These are phyloP conservation scores for Mortierella alpina DNA, from an alignment of 192 early-diverging fungal species.

Conservation along the genomic window DNA sequence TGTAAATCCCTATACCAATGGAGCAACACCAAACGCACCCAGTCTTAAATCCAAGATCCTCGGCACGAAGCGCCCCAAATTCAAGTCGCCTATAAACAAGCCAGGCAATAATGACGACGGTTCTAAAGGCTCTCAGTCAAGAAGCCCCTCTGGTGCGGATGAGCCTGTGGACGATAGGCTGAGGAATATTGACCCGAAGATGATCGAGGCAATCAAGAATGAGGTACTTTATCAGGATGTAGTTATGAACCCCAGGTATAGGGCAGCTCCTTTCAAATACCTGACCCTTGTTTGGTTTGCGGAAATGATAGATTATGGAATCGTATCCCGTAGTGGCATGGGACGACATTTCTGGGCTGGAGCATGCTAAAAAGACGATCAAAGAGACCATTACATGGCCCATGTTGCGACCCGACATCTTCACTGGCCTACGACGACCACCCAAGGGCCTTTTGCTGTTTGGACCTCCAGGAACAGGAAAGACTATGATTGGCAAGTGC, in stretches of 20 bases:
- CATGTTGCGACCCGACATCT: constrained; percentile 79
- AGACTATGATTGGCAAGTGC: constrained; percentile 92
- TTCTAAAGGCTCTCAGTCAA: not conserved
- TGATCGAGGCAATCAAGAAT: constrained; percentile 91
- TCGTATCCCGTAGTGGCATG: constrained; percentile 69
- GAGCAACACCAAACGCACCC: not conserved
- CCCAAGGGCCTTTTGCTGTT: constrained; percentile 88
- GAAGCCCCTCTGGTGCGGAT: constrained; percentile 18
- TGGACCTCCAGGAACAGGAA: constrained; percentile 90
- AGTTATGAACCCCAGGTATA: not conserved
- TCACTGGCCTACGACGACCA: constrained; percentile 84
- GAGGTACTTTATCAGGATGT: constrained; percentile 61
- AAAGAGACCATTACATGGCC: constrained; percentile 87
- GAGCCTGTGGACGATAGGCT: constrained; percentile 75
- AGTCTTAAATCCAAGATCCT: constrained; percentile 20
- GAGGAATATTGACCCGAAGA: constrained; percentile 85
- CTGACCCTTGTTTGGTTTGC: not conserved
- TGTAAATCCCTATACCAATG: too few species aligned
- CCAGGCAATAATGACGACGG: constrained; percentile 17
- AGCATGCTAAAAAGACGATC: constrained; percentile 84
- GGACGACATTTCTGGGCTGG: constrained; percentile 88
- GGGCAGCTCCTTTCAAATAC: not conserved
- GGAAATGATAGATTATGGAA: constrained; percentile 68
- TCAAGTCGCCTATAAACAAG: constrained; percentile 61
- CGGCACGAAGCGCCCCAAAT: constrained; percentile 51